A percentile compares a stretch with the other conserved stretches of the same genome.
Evolutionary conservation across 768 basidiomycete species (phyloP).

Genomic region (Kwoniella shandongensis): DNA sequence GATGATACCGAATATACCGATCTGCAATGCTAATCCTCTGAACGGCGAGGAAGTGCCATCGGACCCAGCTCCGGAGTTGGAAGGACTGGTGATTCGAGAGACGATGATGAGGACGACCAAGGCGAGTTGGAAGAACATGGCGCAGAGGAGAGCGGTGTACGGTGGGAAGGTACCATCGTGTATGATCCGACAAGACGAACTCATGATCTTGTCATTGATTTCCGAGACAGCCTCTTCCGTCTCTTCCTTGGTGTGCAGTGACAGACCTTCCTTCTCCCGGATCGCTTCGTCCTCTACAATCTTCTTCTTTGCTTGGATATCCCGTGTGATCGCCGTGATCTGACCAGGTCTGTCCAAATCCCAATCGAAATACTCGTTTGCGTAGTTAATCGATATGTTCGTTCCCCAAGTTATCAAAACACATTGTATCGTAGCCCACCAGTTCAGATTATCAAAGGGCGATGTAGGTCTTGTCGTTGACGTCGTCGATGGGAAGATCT

Average conservation of each 20-base stretch:
- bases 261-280: background rate
- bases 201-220: constrained; percentile 36
- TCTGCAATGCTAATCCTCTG: constrained; percentile 24
- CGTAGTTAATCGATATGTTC: constrained; percentile 39
- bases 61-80: background rate
- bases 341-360: constrained; percentile 30
- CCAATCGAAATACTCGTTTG: constrained; percentile 41
- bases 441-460: constrained; percentile 1
- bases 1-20: constrained; percentile 29
- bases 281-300: background rate
- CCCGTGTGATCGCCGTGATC: constrained; percentile 24
- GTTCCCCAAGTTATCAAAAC: constrained; percentile 36
- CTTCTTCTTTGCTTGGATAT: constrained; percentile 12
- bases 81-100: constrained; percentile 15
- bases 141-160: constrained; percentile 21
- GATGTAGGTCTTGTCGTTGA: too few species aligned
- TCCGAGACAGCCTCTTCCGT: constrained; percentile 7
- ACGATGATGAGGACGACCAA: constrained; percentile 23
- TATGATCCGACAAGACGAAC: constrained; percentile 32
- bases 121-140: constrained; percentile 3
- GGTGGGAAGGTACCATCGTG: constrained; percentile 39
- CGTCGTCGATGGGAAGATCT: too few species aligned
- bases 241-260: background rate
- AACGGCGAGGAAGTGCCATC: constrained; percentile 26
- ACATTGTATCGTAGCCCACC: constrained; percentile 26